These are phyloP conservation scores for Pythium sukuiense DNA, from an alignment of 352 stramenopile species.

Conservation along the genomic window DNA sequence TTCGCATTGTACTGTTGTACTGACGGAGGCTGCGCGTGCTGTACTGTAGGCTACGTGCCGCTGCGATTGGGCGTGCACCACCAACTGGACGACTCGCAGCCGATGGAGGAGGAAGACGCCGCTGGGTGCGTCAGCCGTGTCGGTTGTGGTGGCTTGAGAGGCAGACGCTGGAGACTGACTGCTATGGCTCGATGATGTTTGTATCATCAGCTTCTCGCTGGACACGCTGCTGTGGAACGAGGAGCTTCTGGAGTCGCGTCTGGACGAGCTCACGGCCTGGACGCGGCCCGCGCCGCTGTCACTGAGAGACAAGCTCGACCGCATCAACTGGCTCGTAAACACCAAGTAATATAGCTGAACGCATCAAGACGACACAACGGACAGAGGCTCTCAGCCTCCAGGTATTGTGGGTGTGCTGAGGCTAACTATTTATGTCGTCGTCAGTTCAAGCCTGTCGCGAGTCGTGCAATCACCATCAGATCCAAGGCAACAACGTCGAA, in stretches of 20 bases:
- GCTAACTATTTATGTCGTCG: slow-evolving; percentile 12
- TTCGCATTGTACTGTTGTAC: background rate
- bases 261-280: slow-evolving; percentile 66
- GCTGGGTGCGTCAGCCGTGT: slow-evolving; percentile 32
- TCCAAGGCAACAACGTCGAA: background rate
- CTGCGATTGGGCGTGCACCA: slow-evolving; percentile 50
- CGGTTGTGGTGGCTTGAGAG: background rate
- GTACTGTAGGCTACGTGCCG: slow-evolving; percentile 50
- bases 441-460: background rate
- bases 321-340: slow-evolving; percentile 72
- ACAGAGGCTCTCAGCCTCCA: background rate
- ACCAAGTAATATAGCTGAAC: slow-evolving; percentile 33
- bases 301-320: slow-evolving; percentile 58
- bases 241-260: slow-evolving; percentile 58
- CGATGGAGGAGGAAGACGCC: slow-evolving; percentile 28
- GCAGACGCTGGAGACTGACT: background rate
- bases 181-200: background rate
- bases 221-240: slow-evolving; percentile 74
- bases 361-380: background rate
- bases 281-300: slow-evolving; percentile 50
- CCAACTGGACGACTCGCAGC: slow-evolving; percentile 16
- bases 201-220: slow-evolving; percentile 50
- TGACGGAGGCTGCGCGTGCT: background rate
- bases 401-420: background rate
- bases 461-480: background rate